phyloP scores from a whole-genome alignment of 2,329 filamentous ascomycete genomes.

The Parastagonospora nodorum region DNA sequence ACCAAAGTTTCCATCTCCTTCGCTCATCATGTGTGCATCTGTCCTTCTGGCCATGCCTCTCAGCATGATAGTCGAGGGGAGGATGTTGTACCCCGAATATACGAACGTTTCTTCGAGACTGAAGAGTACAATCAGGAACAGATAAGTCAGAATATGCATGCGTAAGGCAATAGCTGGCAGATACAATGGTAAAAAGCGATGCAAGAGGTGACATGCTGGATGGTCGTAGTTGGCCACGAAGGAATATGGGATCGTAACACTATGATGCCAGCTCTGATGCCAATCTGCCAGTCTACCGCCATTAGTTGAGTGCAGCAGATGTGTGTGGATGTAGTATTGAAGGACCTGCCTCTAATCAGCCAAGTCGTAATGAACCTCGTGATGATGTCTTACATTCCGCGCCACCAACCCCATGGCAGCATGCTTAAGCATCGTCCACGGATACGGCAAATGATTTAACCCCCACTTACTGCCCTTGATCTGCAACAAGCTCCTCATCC shows the following conservation, averaged over 20 bases:
- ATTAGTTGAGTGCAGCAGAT: slow-evolving; percentile 64
- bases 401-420: slow-evolving; percentile 58
- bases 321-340: slow-evolving; percentile 76
- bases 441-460: slow-evolving; percentile 66
- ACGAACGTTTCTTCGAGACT: slow-evolving; percentile 70
- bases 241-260: slow-evolving; percentile 62
- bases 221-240: slow-evolving; percentile 71
- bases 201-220: slow-evolving; percentile 66
- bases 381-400: slow-evolving; percentile 57
- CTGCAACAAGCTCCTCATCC: slow-evolving; percentile 61
- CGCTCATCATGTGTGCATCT: slow-evolving; percentile 63
- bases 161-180: slow-evolving; percentile 68
- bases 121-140: slow-evolving; percentile 66
- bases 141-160: slow-evolving; percentile 74
- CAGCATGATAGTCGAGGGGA: slow-evolving; percentile 63
- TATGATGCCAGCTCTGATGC: slow-evolving; percentile 64
- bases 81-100: slow-evolving; percentile 69
- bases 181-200: slow-evolving; percentile 68
- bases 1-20: slow-evolving; percentile 65
- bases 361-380: background rate
- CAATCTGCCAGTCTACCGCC: slow-evolving; percentile 36
- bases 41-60: slow-evolving; percentile 61
- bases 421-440: slow-evolving; percentile 64
- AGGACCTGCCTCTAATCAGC: slow-evolving; percentile 53
- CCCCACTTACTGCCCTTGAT: slow-evolving; percentile 64